phyloP scores from a whole-genome alignment of 2,329 filamentous ascomycete genomes.

The Aspergillus bombycis region DNA sequence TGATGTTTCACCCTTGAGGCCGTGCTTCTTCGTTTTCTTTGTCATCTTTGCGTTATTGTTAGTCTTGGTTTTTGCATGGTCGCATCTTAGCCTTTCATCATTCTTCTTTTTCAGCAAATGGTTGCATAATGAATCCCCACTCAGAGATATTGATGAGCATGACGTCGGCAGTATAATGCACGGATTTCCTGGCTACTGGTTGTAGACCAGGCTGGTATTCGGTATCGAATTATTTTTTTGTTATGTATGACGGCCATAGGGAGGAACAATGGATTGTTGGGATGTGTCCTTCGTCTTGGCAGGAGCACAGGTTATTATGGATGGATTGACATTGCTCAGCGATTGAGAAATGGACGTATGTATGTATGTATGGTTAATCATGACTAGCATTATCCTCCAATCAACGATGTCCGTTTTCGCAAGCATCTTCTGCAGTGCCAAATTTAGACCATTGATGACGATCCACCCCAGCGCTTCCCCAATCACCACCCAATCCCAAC shows the following conservation, averaged over 20 bases:
- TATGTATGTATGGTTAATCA: not conserved
- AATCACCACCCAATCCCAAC: not conserved
- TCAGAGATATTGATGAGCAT: slow-evolving; percentile 23
- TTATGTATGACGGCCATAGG: not conserved
- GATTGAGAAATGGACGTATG: not conserved
- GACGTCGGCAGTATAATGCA: slow-evolving; percentile 20
- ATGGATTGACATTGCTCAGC: not conserved
- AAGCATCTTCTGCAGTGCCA: not conserved
- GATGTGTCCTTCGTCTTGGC: not conserved
- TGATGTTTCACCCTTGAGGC: not conserved
- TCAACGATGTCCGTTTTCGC: not conserved
- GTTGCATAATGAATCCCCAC: slow-evolving; percentile 25
- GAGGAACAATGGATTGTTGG: not conserved
- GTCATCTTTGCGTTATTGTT: slow-evolving; percentile 1
- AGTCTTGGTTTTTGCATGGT: slow-evolving; percentile 9
- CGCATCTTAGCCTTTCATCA: slow-evolving; percentile 7
- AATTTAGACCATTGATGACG: not conserved
- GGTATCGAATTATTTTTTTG: slow-evolving; percentile 5
- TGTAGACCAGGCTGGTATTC: slow-evolving; percentile 3
- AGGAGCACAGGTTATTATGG: not conserved
- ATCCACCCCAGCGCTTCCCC: not conserved
- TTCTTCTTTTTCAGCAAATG: slow-evolving; percentile 7
- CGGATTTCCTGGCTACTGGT: slow-evolving; percentile 10
- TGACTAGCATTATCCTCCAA: not conserved
- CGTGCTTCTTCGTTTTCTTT: not conserved